phyloP scores from a whole-genome alignment of 2,329 filamentous ascomycete species.

The Metarhizium sp. region DNA sequence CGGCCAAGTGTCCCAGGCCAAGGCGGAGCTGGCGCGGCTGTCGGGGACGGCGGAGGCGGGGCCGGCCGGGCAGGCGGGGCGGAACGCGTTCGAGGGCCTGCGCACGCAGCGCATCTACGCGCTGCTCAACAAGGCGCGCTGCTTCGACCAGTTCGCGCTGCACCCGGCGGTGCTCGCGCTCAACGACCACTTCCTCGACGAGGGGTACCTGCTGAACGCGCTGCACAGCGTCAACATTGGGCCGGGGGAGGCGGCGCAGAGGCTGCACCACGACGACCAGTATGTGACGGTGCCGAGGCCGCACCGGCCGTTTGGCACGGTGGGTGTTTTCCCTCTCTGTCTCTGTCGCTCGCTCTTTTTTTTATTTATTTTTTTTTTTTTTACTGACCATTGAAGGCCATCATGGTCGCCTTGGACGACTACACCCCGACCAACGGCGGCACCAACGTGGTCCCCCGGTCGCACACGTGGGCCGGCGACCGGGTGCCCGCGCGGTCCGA shows the following conservation, averaged over 20 bases:
- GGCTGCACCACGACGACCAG: conserved; percentile 24
- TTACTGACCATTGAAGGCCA: too few species aligned
- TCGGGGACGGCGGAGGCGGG: conserved; percentile 11
- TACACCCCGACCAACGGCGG: conserved; percentile 24
- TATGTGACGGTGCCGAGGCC: conserved; percentile 23
- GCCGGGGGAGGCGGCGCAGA: conserved; percentile 26
- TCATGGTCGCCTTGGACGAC: background rate
- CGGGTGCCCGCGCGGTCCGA: conserved; percentile 15
- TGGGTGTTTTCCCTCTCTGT: too few species aligned
- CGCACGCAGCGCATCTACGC: conserved; percentile 28
- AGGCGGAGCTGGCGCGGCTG: conserved; percentile 15
- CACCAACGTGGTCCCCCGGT: conserved; percentile 24
- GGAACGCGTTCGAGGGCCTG: conserved; percentile 27
- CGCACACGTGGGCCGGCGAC: conserved; percentile 22
- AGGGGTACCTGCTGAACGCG: conserved; percentile 23
- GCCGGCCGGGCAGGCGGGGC: conserved; percentile 17
- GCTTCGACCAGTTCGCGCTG: conserved; percentile 26
- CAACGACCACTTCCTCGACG: conserved; percentile 30
- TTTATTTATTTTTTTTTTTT: too few species aligned
- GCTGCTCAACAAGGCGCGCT: conserved; percentile 26
- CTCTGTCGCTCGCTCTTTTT: too few species aligned
- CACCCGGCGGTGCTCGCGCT: conserved; percentile 25
- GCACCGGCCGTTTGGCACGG: conserved; percentile 21
- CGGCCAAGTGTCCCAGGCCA: conserved; percentile 18
- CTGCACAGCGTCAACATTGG: conserved; percentile 29